These are phyloP conservation scores for Talaromyces proteolyticus DNA, from an alignment of 495 filamentous ascomycete genomes.

Conservation along the genomic window DNA sequence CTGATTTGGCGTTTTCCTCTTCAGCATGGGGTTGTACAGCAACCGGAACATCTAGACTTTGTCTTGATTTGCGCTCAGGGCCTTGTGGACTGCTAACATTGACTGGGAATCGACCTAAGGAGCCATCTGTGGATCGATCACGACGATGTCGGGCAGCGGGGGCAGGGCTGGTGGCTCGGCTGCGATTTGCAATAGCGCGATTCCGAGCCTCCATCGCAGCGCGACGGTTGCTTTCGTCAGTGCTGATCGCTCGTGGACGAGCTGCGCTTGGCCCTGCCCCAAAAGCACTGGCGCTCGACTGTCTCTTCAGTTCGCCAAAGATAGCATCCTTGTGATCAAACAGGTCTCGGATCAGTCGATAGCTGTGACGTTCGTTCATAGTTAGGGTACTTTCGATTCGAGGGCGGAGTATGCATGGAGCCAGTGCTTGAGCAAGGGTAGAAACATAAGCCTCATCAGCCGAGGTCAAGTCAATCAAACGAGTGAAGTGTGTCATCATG, in stretches of 20 bases:
- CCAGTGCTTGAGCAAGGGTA: conserved; percentile 68
- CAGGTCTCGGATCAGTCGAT: conserved; percentile 87
- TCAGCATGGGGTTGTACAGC: conserved; percentile 22
- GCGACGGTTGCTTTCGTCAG: conserved; percentile 92
- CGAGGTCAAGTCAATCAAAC: conserved; percentile 92
- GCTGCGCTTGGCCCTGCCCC: conserved; percentile 18
- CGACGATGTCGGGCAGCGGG: conserved; percentile 60
- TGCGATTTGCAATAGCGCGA: conserved; percentile 73
- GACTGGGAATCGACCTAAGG: conserved; percentile 73
- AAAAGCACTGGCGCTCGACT: conserved; percentile 54
- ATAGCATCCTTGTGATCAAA: conserved; percentile 91
- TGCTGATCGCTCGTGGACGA: conserved; percentile 83
- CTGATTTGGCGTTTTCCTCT: conserved; percentile 20
- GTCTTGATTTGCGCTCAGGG: conserved; percentile 39
- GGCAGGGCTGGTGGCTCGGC: conserved; percentile 70
- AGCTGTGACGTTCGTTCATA: conserved; percentile 90
- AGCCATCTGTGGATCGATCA: conserved; percentile 75
- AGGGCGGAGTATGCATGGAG: conserved; percentile 85
- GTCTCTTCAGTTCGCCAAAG: conserved; percentile 93
- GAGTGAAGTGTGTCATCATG: conserved; percentile 95
- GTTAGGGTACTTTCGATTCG: conserved; percentile 80
- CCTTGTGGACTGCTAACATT: conserved; percentile 56
- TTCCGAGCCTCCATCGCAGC: conserved; percentile 89
- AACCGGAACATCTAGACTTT: conserved; percentile 60
- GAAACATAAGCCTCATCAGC: conserved; percentile 84